These are phyloP conservation scores for Excoecaria agallocha DNA, from an alignment of 345 rosid genomes.

Conservation along the genomic window DNA sequence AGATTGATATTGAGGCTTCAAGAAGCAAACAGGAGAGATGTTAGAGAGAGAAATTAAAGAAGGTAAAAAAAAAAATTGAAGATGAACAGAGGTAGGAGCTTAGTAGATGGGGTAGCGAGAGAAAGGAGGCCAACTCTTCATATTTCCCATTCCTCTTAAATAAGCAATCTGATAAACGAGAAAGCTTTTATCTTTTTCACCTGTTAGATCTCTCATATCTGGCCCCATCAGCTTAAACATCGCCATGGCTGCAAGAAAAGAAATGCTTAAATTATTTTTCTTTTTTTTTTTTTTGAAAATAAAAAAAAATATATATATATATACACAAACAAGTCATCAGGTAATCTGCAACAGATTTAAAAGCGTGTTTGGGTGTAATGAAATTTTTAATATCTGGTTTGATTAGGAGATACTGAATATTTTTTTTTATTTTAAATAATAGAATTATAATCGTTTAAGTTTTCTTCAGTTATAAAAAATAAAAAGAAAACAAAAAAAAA, in stretches of 20 bases:
- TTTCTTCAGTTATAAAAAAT: too few relatives aligned
- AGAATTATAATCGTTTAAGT: too few relatives aligned
- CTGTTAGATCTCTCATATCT: background rate
- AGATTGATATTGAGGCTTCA: conserved; percentile 18
- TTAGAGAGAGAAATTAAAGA: conserved; percentile 14
- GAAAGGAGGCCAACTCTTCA: conserved; percentile 10
- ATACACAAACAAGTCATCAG: background rate
- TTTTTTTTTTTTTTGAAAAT: too few relatives aligned
- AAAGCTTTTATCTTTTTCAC: background rate
- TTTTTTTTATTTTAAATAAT: background rate
- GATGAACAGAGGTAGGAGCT: too few relatives aligned
- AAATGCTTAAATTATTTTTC: too few relatives aligned
- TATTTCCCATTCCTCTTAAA: background rate
- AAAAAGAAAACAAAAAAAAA: background rate
- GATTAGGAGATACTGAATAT: background rate
- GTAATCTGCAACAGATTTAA: background rate
- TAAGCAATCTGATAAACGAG: background rate
- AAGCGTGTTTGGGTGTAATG: background rate
- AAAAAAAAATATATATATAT: background rate
- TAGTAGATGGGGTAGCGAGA: conserved; percentile 11
- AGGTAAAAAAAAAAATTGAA: too few relatives aligned
- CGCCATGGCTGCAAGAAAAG: background rate
- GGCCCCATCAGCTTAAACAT: background rate
- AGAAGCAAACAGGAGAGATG: conserved; percentile 28
- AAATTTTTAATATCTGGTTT: background rate